Evolutionary conservation across 1,284 basidiomycete genomes (phyloP), one percentile per base, ranked within the genome.

Genomic region (Ganoderma lucidum): DNA sequence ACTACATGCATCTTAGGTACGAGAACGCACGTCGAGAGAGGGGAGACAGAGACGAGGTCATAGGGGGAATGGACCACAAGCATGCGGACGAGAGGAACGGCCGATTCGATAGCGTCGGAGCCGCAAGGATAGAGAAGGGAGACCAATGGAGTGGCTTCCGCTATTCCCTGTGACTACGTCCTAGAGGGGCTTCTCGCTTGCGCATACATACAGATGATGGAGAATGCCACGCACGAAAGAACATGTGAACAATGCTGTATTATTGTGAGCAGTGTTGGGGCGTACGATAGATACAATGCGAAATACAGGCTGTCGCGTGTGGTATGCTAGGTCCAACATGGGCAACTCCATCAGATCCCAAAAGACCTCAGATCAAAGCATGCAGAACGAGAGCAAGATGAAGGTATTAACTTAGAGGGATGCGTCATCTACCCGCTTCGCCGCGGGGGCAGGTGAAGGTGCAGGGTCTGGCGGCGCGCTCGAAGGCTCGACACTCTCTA

Each of bases 21-120:
- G 91, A 93, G 77, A 94, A 94, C 71, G 84, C 82, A 2, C 81
- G 82, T 53, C 84, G 91, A 10, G 89, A 89, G 5, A 82, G 86
- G 17, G 92, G 92, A 5, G 87, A 89, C 70, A 83, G 90, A 14
- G 86, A 91, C 73, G 92, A 94, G 73, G 83, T 89, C 61, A 93
- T 95, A 71, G 85, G 85, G 28, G 85, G 85, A 42, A 78, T 77
- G 2, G 77, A 80, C 35, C 78, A 77, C 68, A 75, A 78, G 65
- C 41, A 62, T 19, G 78, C 77, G 10, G 68, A 73, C 41, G 77
- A 77, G 68, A 76, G 75, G 68, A 85, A 85, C 66, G 83, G 84
- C 17, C 75, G 58, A 37, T 85, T 79, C 64, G 78, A 77, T 60
- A 82, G 78, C 53, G 75, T 81, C 19, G 80, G 83, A 35, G 79